phyloP scores from a whole-genome alignment of 1,139 yeast genomes.

The Candida buenavistaensis region DNA sequence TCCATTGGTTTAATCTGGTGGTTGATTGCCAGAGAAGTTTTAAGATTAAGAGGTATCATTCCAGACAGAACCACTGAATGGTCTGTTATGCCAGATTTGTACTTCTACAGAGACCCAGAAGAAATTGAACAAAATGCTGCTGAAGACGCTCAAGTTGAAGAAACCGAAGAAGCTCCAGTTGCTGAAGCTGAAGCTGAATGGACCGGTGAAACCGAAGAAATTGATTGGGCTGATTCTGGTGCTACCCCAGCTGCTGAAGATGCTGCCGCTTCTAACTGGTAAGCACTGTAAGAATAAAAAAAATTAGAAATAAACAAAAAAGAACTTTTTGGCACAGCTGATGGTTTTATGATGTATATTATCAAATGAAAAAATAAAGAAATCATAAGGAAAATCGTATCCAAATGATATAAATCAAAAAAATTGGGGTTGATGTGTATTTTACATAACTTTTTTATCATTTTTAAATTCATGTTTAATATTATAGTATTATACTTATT shows the following conservation, averaged over 20 bases:
- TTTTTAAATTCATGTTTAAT: constrained; percentile 14
- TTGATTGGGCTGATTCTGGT: constrained; percentile 62
- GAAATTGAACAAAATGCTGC: constrained; percentile 88
- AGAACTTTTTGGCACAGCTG: constrained; percentile 4
- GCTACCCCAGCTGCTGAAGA: constrained; percentile 75
- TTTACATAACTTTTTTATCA: constrained; percentile 15
- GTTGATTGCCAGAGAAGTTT: constrained; percentile 98
- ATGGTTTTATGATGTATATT: constrained; percentile 5
- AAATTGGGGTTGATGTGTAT: constrained; percentile 14
- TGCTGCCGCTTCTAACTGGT: constrained; percentile 68
- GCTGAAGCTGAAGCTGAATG: constrained; percentile 52
- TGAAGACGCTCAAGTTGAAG: constrained; percentile 62
- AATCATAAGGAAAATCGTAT: too few species aligned
- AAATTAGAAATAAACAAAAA: constrained; percentile 4
- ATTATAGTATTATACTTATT: constrained; percentile 9
- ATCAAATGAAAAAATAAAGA: constrained; percentile 2
- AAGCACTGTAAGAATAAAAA: constrained; percentile 18
- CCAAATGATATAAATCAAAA: constrained; percentile 1
- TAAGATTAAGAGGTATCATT: constrained; percentile 97
- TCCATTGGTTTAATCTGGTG: constrained; percentile 99
- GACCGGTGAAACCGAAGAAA: constrained; percentile 62
- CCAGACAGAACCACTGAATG: constrained; percentile 97
- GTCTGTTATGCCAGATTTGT: constrained; percentile 99
- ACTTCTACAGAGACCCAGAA: constrained; percentile 99
- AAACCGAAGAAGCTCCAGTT: constrained; percentile 49